Evolutionary conservation across 2,329 filamentous ascomycete genomes (phyloP).

Genomic region (Botrytis paeoniae): DNA sequence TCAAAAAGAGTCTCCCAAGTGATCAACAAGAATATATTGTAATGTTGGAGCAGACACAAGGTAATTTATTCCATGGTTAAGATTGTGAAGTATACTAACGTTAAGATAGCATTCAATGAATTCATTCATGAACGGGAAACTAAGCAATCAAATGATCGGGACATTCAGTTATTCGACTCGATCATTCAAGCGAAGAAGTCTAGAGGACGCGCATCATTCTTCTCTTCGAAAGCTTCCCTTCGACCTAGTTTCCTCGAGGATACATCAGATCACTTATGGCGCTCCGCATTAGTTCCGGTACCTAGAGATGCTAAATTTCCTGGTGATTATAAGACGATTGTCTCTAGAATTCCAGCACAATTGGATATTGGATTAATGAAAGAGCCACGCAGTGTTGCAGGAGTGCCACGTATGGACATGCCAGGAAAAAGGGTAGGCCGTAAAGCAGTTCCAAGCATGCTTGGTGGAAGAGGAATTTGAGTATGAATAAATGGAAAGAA

Average conservation of each 20-base stretch:
- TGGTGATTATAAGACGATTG: slow-evolving; percentile 58
- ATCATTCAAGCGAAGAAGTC: slow-evolving; percentile 76
- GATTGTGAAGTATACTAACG: slow-evolving; percentile 42
- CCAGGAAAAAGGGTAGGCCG: slow-evolving; percentile 37
- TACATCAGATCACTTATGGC: slow-evolving; percentile 76
- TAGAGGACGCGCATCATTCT: slow-evolving; percentile 59
- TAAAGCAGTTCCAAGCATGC: slow-evolving; percentile 39
- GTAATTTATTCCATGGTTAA: slow-evolving; percentile 40
- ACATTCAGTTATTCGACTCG: slow-evolving; percentile 77
- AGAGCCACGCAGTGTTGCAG: slow-evolving; percentile 85
- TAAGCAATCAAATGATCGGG: slow-evolving; percentile 57
- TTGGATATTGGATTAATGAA: slow-evolving; percentile 86
- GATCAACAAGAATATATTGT: slow-evolving; percentile 63
- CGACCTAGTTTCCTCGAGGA: slow-evolving; percentile 64
- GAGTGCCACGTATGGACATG: slow-evolving; percentile 61
- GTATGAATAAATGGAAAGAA: background rate
- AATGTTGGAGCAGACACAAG: slow-evolving; percentile 66
- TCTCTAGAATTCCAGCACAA: slow-evolving; percentile 71
- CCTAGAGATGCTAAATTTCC: slow-evolving; percentile 58
- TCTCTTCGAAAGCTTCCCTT: slow-evolving; percentile 32
- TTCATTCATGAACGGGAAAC: slow-evolving; percentile 81
- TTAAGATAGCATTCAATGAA: slow-evolving; percentile 65
- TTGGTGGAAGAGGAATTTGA: slow-evolving; percentile 26
- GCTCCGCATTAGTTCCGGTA: slow-evolving; percentile 59
- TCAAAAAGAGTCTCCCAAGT: slow-evolving; percentile 61